Conservation (phyloP, 257 asterid genomes). For the Solanum dulcamara region DNA sequence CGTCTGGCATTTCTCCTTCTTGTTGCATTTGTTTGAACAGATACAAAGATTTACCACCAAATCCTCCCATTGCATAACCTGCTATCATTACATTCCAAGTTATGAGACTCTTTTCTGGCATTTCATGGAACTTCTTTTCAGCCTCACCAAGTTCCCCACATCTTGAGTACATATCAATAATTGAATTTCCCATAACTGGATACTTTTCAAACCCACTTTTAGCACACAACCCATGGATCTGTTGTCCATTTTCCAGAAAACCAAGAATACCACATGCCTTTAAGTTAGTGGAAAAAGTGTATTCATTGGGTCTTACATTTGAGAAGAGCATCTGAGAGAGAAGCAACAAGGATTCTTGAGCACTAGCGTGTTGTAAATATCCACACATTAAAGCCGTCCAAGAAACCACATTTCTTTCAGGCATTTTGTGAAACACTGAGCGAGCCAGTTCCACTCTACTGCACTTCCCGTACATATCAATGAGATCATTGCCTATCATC, state of each 20-base stretch:
- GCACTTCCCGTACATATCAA: constrained; percentile 45
- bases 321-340: constrained; percentile 29
- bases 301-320: constrained; percentile 36
- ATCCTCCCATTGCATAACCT: constrained; percentile 29
- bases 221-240: constrained; percentile 39
- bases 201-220: constrained; percentile 41
- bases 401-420: constrained; percentile 41
- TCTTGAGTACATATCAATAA: constrained; percentile 50
- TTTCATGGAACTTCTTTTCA: constrained; percentile 25
- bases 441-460: constrained; percentile 25
- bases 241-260: constrained; percentile 32
- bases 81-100: constrained; percentile 57
- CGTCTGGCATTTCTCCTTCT: constrained; percentile 41
- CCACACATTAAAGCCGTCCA: constrained; percentile 64
- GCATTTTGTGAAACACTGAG: constrained; percentile 48
- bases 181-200: constrained; percentile 45
- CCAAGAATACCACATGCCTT: constrained; percentile 44
- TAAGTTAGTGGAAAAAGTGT: constrained; percentile 40
- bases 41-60: constrained; percentile 24
- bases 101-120: constrained; percentile 31
- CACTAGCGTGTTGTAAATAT: constrained; percentile 21
- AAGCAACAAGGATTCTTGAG: constrained; percentile 27
- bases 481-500: constrained; percentile 36
- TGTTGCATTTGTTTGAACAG: constrained; percentile 34
- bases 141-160: constrained; percentile 41